Base-by-base conservation (phyloP, 73 alveolate genomes). In the Tetrahymena malaccensis region DNA sequence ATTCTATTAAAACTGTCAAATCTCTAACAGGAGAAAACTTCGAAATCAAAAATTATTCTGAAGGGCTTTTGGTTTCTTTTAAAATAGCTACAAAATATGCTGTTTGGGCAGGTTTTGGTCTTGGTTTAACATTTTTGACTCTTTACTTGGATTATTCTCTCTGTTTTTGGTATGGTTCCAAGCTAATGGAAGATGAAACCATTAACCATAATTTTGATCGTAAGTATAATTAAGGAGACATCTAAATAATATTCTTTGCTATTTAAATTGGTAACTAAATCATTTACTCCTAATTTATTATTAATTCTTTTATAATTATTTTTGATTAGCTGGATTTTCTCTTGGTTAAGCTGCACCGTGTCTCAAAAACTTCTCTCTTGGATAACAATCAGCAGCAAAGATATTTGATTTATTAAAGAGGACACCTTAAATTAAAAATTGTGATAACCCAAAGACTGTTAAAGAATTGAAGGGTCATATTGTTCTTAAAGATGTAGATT, bases 1-100 rank as follows among this genome's bases (percentile, higher is more conserved):
- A 96, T 85, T 98, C 98, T 22, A 97, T 98, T 40, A 98, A 96
- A 94, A 97, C 97, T 43, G 97, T 95, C 16, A 95, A 95, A 70
- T 70, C 89, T 0, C 37, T 93, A n/a, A 34, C 56, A 4, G 95
- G 95, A 93, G 95, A 93, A 44, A 58, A 93, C 17, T 93, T 93
- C 17, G 95, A 93, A 43, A 38, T 38, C 0, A 15, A 38, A 50
- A 93, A 93, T 22, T 93, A 93, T 43, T 40, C 84, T 4, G 16
- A 93, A 43, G 56, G 93, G 1, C n/a, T 93, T 4, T 44, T 43
- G 13, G 27, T 34, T 27, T n/a, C 89, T 4, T 70, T 70, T 11
- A 70, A 70, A 31, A 70, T 70, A 16, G 95, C 95, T 43, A 21
- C 85, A n/a, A 43, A 93, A 35, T 34, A 43, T 43, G 43, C 84